Evolutionary conservation across 2,329 filamentous ascomycete genomes (phyloP), one percentile per base, ranked within the genome.

Genomic region (Metarhizium robertsii): DNA sequence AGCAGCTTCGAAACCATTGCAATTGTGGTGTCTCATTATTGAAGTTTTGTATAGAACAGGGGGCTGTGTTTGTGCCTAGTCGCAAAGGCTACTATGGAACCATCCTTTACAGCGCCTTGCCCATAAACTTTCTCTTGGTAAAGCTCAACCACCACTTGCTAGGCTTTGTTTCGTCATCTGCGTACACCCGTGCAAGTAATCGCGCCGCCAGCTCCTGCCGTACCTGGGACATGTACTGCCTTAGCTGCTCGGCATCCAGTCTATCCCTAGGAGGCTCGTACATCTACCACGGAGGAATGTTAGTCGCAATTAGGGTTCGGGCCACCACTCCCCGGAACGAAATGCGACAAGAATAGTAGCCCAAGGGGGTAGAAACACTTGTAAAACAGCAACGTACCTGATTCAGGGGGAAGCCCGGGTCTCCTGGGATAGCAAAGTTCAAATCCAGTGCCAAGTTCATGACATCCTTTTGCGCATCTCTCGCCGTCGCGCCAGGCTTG

Each of bases 101-200:
- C n/a, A 8, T 38, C 11, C 49, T 34, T 71, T 78, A 92, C 74
- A 94, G 76, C 62, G 83, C 82, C 84, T 97, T 97, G 71, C 92
- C 92, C 94, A 99, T 97, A 70, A 99, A 99, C 84, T 96, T 96
- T 75, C 94, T 86, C 85, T 97, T 97, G 54, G 89, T 90, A 71
- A 96, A 99, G 79, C 94, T 97, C 71, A 99, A 75, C 94, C 94
- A 99, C 90, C 92, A 97, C 84, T 95, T 83, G 72, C 76, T 81
- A 55, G 83, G 83, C 73, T 81, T 82, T 74, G 89, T 72, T 78
- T 92, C 73, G 68, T 82, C 72, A 75, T 92, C 91, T 55, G 88
- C 86, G 70, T 95, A 99, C 61, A 99, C 86, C 64, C 92, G 83
- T 53, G 88, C 87, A 69, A 96, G 75, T 75, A 99, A 78, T 69